These are phyloP conservation scores for Chionographis japonica DNA, from an alignment of 106 monocot genomes.

Conservation along the genomic window DNA sequence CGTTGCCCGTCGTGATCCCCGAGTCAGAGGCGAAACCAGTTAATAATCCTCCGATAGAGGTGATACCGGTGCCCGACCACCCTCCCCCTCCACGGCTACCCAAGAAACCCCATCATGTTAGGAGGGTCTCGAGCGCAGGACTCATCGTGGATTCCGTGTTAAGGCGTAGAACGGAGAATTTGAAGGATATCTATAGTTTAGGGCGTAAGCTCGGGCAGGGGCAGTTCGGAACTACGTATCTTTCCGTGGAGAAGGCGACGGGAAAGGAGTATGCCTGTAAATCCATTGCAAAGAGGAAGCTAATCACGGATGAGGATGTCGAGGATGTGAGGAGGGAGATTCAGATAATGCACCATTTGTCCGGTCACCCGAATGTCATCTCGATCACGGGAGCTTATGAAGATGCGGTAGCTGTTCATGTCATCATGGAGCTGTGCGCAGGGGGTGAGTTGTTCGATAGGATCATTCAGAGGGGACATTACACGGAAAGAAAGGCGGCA, in stretches of 20 bases:
- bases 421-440: conserved; percentile 27
- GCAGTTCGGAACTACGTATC: conserved; percentile 26
- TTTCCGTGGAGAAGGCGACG: conserved; percentile 19
- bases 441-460: conserved; percentile 33
- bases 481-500: conserved; percentile 29
- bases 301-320: conserved; percentile 20
- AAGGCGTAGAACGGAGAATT: conserved; percentile 13
- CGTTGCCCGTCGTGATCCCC: not conserved
- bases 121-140: conserved; percentile 10
- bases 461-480: conserved; percentile 32
- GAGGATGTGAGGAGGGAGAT: conserved; percentile 33
- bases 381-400: conserved; percentile 24
- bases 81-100: not conserved
- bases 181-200: conserved; percentile 21
- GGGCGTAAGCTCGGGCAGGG: conserved; percentile 31
- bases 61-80: too few relatives aligned
- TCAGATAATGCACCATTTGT: conserved; percentile 30
- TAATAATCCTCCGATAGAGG: not conserved
- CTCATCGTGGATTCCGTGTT: conserved; percentile 19
- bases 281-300: conserved; percentile 29
- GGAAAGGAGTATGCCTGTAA: conserved; percentile 22
- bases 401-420: conserved; percentile 22
- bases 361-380: conserved; percentile 24
- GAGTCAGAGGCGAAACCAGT: not conserved
- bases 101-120: conserved; percentile 13